phyloP scores from a whole-genome alignment of 108 stramenopile genomes.

The Cyclotella atomus region DNA sequence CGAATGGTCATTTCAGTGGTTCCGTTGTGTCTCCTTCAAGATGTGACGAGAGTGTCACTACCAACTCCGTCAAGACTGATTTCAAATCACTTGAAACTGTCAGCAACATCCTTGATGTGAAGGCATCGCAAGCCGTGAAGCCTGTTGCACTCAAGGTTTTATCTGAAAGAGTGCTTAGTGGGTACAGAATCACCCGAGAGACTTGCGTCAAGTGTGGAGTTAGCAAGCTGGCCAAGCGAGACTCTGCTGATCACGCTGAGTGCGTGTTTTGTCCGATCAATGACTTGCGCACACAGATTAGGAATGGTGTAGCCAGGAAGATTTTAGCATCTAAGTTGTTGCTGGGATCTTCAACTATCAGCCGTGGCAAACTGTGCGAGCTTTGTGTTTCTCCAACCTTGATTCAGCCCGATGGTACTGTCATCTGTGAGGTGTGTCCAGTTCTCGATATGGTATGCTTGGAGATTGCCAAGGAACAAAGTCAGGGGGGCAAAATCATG shows the following conservation, averaged over 20 bases:
- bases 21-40: neutral
- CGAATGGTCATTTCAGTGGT: neutral
- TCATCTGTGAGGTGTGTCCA: slow-evolving; percentile 30
- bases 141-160: slow-evolving; percentile 28
- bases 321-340: slow-evolving; percentile 18
- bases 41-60: neutral
- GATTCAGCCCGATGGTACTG: slow-evolving; percentile 4
- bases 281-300: slow-evolving; percentile 20
- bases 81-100: neutral
- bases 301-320: slow-evolving; percentile 12
- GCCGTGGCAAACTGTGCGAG: slow-evolving; percentile 20
- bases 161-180: slow-evolving; percentile 31
- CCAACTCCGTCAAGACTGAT: neutral
- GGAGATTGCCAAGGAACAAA: slow-evolving; percentile 24
- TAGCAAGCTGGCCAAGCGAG: neutral
- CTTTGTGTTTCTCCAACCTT: slow-evolving; percentile 29
- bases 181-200: slow-evolving; percentile 30
- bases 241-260: slow-evolving; percentile 1
- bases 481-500: slow-evolving; percentile 13
- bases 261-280: slow-evolving; percentile 48
- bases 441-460: slow-evolving; percentile 34
- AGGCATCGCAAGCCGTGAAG: neutral
- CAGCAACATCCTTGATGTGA: neutral
- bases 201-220: slow-evolving; percentile 23
- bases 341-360: neutral